These are phyloP conservation scores for Puya raimondii DNA, from an alignment of 176 grass and related monocot species.

Conservation along the genomic window DNA sequence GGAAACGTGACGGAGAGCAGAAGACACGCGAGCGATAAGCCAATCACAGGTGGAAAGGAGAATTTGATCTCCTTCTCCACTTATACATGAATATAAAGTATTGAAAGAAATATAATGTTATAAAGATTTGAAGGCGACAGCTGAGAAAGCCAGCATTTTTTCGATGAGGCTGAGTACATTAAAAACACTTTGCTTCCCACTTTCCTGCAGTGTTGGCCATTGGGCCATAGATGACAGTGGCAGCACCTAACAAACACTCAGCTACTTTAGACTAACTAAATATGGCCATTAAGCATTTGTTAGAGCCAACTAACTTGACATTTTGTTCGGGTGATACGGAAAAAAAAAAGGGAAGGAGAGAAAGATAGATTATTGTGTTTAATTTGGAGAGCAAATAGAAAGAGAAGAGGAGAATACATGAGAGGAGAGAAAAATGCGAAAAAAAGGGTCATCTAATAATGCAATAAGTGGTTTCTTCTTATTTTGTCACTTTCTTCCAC, in stretches of 20 bases:
- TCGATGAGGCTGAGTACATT: background rate
- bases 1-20: slow-evolving; percentile 21
- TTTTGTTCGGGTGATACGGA: background rate
- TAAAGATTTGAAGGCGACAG: background rate
- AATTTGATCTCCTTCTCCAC: slow-evolving; percentile 31
- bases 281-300: background rate
- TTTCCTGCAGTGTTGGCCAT: background rate
- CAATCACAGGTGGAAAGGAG: slow-evolving; percentile 1
- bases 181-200: background rate
- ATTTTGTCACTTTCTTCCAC: too few species aligned
- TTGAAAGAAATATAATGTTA: background rate
- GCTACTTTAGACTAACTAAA: background rate
- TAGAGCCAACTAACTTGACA: background rate
- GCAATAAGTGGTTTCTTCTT: too few species aligned
- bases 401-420: too few species aligned
- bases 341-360: too few species aligned
- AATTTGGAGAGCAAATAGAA: too few species aligned
- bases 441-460: too few species aligned
- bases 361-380: too few species aligned
- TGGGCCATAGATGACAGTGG: background rate
- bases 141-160: background rate
- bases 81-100: slow-evolving; percentile 18
- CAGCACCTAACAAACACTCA: background rate
- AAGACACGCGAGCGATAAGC: slow-evolving; percentile 32
- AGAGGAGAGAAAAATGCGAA: too few species aligned